Evolutionary conservation across 495 filamentous ascomycete species (phyloP), one percentile per base, ranked within the genome.

Genomic region (Cercophora sp.): DNA sequence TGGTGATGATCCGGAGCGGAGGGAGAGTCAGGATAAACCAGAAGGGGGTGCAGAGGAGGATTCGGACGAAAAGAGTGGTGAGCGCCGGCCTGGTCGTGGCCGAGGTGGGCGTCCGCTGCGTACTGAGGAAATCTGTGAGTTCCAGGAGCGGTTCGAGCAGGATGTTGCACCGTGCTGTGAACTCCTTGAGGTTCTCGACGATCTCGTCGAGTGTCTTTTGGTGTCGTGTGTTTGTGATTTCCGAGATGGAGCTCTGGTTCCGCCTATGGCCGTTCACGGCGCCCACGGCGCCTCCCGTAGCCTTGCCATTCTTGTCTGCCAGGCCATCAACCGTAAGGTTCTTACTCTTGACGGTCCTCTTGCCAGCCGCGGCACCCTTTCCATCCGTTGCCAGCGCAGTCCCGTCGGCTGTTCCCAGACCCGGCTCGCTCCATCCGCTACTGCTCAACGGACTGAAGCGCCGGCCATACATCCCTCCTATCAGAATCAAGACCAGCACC

Each of bases 131-230:
- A 64, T 96, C 89, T 43, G 92, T 96, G 54, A 98, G 73, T 55
- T 86, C 81, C 24, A 94, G 75, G 32, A 96, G 78, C 3, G 93
- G 93, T 56, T 96, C 91, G 16, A 96, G 78, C 8, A 99, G 75
- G 29, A 96, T 85, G 68, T 95, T 95, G 70, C 94, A 95, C 37
- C 93, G 77, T 3, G 83, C 84, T 2, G 90, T 97, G 61, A 99
- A 91, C 20, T 84, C 80, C 64, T 86, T 86, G 54, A 99, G 72
- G 0, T 87, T 91, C 57, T 96, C 91, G 42, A 99, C 86, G 53
- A 99, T 97, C 72, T 97, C 93, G 59, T 99, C 93, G 32, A 99
- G 73, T 34, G 91, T 96, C 69, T 82, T 82, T 58, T 82, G 79
- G 59, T 93, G 88, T 15, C 82, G 83, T 35, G 81, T 85, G 42